A percentile compares a stretch with the other conserved stretches of the same genome.
Conservation (phyloP, 208 protist genomes). For the Wallacemonas collosoma region DNA sequence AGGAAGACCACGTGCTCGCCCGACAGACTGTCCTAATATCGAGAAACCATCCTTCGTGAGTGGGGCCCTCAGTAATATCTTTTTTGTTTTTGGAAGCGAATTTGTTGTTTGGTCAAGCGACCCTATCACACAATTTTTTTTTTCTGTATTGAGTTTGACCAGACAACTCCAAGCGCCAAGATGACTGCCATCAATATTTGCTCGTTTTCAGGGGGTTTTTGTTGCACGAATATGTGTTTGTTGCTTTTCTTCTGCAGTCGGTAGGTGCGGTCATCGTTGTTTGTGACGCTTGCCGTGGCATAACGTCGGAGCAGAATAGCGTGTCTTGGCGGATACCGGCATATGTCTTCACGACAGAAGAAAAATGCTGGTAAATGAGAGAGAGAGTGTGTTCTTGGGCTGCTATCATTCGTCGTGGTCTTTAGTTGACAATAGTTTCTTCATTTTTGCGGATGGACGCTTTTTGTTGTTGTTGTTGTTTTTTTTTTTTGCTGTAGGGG, state of each 20-base stretch:
- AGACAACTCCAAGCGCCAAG: constrained; percentile 8
- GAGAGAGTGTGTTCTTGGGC: too few relatives aligned
- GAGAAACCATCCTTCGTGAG: too few relatives aligned
- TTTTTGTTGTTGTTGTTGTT: background rate
- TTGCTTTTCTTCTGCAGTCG: constrained; percentile 14
- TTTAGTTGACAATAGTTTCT: too few relatives aligned
- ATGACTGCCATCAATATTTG: background rate
- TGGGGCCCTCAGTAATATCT: background rate
- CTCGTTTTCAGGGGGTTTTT: background rate
- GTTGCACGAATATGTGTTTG: background rate
- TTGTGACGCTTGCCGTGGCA: too few relatives aligned
- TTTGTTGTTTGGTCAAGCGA: background rate
- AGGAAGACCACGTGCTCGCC: background rate
- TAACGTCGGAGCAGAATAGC: too few relatives aligned
- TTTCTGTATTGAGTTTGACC: background rate
- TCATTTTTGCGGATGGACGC: too few relatives aligned
- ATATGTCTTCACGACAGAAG: too few relatives aligned
- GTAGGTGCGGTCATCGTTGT: background rate
- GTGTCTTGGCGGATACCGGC: too few relatives aligned
- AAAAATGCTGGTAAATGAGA: too few relatives aligned
- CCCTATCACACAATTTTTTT: background rate
- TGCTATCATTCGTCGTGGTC: too few relatives aligned
- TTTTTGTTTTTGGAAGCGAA: background rate
- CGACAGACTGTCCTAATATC: background rate
- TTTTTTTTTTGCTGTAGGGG: too few relatives aligned